phyloP scores from a whole-genome alignment of 768 basidiomycete genomes.

The Agaricus sinodeliciosus region DNA sequence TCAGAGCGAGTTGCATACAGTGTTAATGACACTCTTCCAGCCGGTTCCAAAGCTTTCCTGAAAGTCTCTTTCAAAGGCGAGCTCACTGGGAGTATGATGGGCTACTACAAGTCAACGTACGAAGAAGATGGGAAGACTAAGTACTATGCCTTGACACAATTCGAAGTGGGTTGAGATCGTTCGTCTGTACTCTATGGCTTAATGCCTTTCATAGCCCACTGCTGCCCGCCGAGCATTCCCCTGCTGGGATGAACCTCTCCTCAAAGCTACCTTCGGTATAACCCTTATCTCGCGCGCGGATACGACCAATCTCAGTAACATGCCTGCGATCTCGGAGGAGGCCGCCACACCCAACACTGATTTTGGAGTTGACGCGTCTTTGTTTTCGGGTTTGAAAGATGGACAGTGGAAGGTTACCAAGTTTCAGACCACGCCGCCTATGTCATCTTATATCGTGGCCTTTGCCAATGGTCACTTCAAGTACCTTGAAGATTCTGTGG shows the following conservation, averaged over 20 bases:
- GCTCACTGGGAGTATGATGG: constrained; percentile 69
- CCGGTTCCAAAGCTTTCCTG: constrained; percentile 64
- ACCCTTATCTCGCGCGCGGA: constrained; percentile 74
- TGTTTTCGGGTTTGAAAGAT: constrained; percentile 14
- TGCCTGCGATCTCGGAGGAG: constrained; percentile 66
- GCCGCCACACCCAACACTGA: constrained; percentile 31
- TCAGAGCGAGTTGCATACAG: constrained; percentile 60
- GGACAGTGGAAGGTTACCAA: constrained; percentile 73
- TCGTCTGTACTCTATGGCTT: not conserved
- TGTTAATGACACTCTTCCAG: constrained; percentile 53
- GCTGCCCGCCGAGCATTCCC: constrained; percentile 79
- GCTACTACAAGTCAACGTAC: constrained; percentile 71
- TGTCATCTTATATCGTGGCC: constrained; percentile 89
- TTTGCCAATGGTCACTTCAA: constrained; percentile 79
- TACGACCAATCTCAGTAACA: constrained; percentile 81
- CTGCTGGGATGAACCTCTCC: constrained; percentile 89
- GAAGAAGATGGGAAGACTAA: constrained; percentile 58
- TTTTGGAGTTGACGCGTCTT: constrained; percentile 16
- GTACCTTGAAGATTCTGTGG: constrained; percentile 68
- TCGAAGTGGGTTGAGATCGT: constrained; percentile 44
- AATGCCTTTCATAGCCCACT: constrained; percentile 50
- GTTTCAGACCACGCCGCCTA: constrained; percentile 76
- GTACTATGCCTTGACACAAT: constrained; percentile 82
- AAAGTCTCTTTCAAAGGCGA: constrained; percentile 63
- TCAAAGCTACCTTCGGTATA: constrained; percentile 79